Base-by-base conservation (phyloP, 1,284 basidiomycete genomes). In the Irpex sp. region DNA sequence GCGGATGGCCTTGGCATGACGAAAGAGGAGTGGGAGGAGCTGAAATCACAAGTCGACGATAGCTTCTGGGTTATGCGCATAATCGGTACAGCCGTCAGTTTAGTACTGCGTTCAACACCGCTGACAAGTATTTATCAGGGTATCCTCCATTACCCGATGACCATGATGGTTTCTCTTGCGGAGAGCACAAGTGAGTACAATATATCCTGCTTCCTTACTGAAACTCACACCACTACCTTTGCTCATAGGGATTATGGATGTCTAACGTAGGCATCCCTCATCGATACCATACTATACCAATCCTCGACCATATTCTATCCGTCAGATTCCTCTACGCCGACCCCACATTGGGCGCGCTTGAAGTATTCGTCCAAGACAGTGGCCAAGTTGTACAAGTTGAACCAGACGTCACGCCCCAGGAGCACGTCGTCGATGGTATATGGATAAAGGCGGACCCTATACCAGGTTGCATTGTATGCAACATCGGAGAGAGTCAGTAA, bases 11-110 rank as follows among this genome's bases (percentile, higher is more conserved):
- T 96, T 5, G 89, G 89, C 5, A 84, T 93, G 86, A 81, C 81
- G 3, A 65, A 73, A 0, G 82, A 85, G 2, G 93, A 96, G 73
- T 92, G 91, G 89, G 64, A 78, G 26, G 82, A 83, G 0, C 77
- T 95, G 59, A 82, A 82, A 31, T 72, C 74, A 21, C 82, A 89
- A 71, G 87, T 94, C 0, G 85, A 93, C 66, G 85, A 94, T 68
- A 88, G 86, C 66, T 96, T 96, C 71, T 96, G 94, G 94, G 85
- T 88, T 5, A 89, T 94, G 90, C 83, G 94, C 3, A 78, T 89
- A 2, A 91, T 94, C 64, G 92, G 91, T 89, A 62, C 49, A 78
- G 69, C 21, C n/a, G 26, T 36, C 61, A 4, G 26, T 3, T 51
- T 5, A 13, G 36, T 15, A 11, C 36, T 5, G 6, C 4, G 15